Percentiles rank a stretch among this genome's conserved stretches.
Evolutionary conservation across 768 basidiomycete genomes (phyloP).

Genomic region (Naganishia vaughanmartiniae): DNA sequence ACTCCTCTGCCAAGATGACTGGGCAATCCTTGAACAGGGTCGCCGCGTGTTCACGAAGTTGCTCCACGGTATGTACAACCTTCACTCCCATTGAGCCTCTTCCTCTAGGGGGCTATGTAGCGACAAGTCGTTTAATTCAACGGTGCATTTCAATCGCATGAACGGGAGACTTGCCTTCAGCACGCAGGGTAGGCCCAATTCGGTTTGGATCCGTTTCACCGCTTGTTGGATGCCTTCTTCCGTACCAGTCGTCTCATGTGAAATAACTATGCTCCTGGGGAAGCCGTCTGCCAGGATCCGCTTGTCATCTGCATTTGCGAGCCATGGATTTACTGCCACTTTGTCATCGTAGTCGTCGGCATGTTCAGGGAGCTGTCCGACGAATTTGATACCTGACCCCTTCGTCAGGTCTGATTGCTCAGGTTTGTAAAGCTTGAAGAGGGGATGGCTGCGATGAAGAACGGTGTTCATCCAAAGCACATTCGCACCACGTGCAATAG

Average conservation of each 20-base stretch:
- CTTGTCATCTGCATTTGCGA: constrained; percentile 31
- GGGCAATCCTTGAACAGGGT: constrained; percentile 2
- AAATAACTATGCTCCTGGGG: constrained; percentile 19
- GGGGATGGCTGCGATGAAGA: constrained; percentile 39
- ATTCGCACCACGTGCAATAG: constrained; percentile 39
- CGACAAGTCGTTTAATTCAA: not conserved
- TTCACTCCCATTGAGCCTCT: constrained; percentile 45
- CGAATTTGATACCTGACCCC: constrained; percentile 18
- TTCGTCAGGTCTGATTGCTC: not conserved
- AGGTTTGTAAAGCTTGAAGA: constrained; percentile 32
- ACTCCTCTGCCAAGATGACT: constrained; percentile 33
- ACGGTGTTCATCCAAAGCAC: constrained; percentile 44
- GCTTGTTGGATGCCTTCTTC: constrained; percentile 24
- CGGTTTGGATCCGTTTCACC: not conserved
- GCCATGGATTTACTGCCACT: constrained; percentile 41
- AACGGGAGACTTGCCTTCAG: constrained; percentile 24
- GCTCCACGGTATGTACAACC: constrained; percentile 32
- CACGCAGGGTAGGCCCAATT: constrained; percentile 36
- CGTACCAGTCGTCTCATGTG: constrained; percentile 16
- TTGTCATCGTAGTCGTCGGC: constrained; percentile 46
- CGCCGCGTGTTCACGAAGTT: constrained; percentile 25
- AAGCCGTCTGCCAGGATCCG: constrained; percentile 35
- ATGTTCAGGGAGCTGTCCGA: constrained; percentile 38
- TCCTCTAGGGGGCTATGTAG: constrained; percentile 40
- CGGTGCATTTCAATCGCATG: no score